Conservation (phyloP, 208 protist species). For the Vickermania ingenoplastis region DNA sequence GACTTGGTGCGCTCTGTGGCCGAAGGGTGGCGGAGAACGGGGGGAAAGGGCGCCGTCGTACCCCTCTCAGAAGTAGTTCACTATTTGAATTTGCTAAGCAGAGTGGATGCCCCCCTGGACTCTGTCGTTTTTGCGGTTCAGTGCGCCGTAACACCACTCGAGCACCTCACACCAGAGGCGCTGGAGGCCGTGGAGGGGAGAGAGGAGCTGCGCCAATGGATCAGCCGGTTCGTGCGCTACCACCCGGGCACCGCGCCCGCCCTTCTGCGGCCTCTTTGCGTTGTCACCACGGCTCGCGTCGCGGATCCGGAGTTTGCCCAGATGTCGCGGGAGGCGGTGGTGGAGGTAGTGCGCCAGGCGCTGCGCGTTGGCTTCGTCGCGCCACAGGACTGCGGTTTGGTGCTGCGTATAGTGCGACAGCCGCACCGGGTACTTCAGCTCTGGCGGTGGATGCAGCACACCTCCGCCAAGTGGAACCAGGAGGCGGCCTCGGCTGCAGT, state of each 20-base stretch:
- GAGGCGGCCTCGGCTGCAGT: conserved; percentile 45
- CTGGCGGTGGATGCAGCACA: conserved; percentile 81
- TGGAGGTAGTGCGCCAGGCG: conserved; percentile 34
- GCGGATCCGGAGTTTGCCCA: conserved; percentile 11
- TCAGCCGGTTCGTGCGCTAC: conserved; percentile 40
- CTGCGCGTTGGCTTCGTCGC: conserved; percentile 31
- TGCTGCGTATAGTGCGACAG: conserved; percentile 32
- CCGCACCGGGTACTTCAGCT: conserved; percentile 19
- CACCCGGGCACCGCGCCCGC: conserved; percentile 18
- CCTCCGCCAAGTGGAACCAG: conserved; percentile 63
- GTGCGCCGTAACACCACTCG: not conserved
- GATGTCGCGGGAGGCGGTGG: conserved; percentile 14
- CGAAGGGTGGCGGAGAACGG: not conserved
- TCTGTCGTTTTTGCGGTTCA: conserved; percentile 3
- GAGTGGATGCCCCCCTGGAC: not conserved
- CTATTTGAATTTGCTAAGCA: not conserved
- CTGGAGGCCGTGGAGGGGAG: conserved; percentile 4
- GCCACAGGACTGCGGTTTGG: conserved; percentile 37
- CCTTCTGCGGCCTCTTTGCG: conserved; percentile 42
- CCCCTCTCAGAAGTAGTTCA: too few species aligned
- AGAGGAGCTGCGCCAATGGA: conserved; percentile 17
- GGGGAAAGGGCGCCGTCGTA: too few species aligned
- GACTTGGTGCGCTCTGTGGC: conserved; percentile 10
- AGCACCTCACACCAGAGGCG: not conserved
- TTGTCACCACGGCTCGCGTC: conserved; percentile 14